phyloP scores from a whole-genome alignment of 2,329 filamentous ascomycete genomes.

The Fusarium sp. region DNA sequence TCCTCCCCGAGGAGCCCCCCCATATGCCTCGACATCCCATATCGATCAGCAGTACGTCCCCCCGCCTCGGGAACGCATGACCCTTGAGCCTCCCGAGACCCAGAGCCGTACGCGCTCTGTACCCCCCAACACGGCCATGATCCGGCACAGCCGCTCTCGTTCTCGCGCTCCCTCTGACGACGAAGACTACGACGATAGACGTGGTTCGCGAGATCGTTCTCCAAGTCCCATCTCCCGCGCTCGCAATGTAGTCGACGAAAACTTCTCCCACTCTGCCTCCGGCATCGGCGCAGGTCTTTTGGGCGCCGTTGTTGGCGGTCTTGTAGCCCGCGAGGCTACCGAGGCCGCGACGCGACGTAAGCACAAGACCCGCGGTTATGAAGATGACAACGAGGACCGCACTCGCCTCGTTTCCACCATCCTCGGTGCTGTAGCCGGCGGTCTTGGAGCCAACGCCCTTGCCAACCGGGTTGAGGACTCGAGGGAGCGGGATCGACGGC shows the following conservation, averaged over 20 bases:
- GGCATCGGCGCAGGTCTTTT: conserved; percentile 62
- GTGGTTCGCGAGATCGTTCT: conserved; percentile 41
- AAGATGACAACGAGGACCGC: conserved; percentile 44
- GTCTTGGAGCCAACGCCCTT: conserved; percentile 62
- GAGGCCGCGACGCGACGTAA: conserved; percentile 51
- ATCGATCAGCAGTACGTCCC: conserved; percentile 40
- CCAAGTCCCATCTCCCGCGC: conserved; percentile 53
- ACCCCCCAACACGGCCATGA: conserved; percentile 44
- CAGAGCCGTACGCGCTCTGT: conserved; percentile 48
- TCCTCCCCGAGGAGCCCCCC: too few species aligned
- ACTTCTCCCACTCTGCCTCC: conserved; percentile 58
- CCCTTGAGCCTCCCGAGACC: conserved; percentile 42
- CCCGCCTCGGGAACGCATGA: conserved; percentile 44
- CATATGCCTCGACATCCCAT: conserved; percentile 38
- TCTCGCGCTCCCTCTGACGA: conserved; percentile 35
- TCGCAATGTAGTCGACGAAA: conserved; percentile 54
- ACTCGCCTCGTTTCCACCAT: conserved; percentile 57
- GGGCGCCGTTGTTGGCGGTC: conserved; percentile 63
- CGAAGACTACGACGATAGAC: conserved; percentile 39
- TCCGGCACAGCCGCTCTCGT: conserved; percentile 40
- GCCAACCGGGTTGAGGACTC: conserved; percentile 55
- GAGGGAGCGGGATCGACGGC: conserved; percentile 47
- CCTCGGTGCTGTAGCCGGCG: conserved; percentile 63
- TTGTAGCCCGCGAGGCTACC: conserved; percentile 60
- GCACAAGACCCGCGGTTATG: conserved; percentile 42